Conservation (phyloP, 352 stramenopile genomes). For the Phytophthora syringae region DNA sequence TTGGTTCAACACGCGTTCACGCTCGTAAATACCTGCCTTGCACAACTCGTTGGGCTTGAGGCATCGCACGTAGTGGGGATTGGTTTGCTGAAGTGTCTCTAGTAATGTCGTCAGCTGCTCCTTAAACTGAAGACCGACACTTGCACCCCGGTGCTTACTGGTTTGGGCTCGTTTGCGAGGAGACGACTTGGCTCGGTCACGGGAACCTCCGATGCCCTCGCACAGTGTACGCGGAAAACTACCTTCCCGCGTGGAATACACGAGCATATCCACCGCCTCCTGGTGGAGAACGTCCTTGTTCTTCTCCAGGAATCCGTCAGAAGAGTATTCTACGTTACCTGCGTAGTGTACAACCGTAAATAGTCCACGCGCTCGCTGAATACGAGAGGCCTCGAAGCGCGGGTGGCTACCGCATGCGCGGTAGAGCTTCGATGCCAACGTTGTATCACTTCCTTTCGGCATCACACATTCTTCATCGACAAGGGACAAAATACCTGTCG, state of each 20-base stretch:
- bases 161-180: slow-evolving; percentile 59
- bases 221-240: slow-evolving; percentile 80
- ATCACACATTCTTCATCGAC: slow-evolving; percentile 92
- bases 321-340: slow-evolving; percentile 82
- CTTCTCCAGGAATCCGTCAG: slow-evolving; percentile 81
- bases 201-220: slow-evolving; percentile 59
- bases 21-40: slow-evolving; percentile 61
- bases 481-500: slow-evolving; percentile 80
- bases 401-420: slow-evolving; percentile 63
- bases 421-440: slow-evolving; percentile 86
- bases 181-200: slow-evolving; percentile 55
- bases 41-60: slow-evolving; percentile 90
- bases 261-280: slow-evolving; percentile 81
- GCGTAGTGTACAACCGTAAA: slow-evolving; percentile 89
- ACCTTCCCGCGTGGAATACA: slow-evolving; percentile 69
- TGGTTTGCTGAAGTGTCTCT: slow-evolving; percentile 74
- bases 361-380: slow-evolving; percentile 70
- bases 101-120: slow-evolving; percentile 78
- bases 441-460: slow-evolving; percentile 83
- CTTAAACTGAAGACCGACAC: slow-evolving; percentile 90
- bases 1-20: slow-evolving; percentile 81
- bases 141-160: slow-evolving; percentile 77
- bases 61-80: slow-evolving; percentile 90
- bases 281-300: slow-evolving; percentile 89
- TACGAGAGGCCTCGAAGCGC: slow-evolving; percentile 76